These are phyloP conservation scores for Leishmania braziliensis DNA, from an alignment of 208 protist genomes.

Conservation along the genomic window DNA sequence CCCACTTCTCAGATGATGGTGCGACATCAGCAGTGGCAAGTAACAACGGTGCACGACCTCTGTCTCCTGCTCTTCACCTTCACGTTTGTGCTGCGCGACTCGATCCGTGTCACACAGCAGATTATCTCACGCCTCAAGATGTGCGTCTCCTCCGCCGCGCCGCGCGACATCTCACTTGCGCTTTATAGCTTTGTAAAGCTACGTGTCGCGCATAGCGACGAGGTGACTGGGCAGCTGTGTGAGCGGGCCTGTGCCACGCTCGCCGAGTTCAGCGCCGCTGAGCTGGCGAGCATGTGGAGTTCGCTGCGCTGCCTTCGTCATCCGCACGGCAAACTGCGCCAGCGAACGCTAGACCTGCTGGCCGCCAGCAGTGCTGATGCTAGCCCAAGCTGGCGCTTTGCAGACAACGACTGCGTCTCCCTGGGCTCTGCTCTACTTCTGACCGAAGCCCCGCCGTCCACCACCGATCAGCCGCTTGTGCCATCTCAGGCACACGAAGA, in stretches of 20 bases:
- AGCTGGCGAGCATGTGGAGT: constrained; percentile 75
- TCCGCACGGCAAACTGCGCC: constrained; percentile 18
- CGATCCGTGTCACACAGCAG: constrained; percentile 84
- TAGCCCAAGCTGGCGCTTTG: constrained; percentile 22
- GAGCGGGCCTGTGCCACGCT: constrained; percentile 62
- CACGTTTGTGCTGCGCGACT: constrained; percentile 78
- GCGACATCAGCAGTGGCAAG: constrained; percentile 33
- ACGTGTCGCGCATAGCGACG: constrained; percentile 45
- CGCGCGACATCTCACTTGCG: constrained; percentile 69
- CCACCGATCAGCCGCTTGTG: constrained; percentile 9
- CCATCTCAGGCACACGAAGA: neutral
- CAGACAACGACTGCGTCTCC: constrained; percentile 31
- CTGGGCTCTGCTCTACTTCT: constrained; percentile 28
- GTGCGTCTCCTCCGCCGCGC: constrained; percentile 41
- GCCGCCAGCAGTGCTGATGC: neutral
- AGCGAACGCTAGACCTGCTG: constrained; percentile 26
- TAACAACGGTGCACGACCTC: constrained; percentile 76
- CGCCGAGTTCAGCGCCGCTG: constrained; percentile 53
- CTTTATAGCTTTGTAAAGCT: constrained; percentile 85
- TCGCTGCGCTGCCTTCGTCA: constrained; percentile 56
- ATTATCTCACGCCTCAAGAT: constrained; percentile 79
- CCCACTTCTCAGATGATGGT: constrained; percentile 7
- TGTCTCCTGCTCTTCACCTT: constrained; percentile 77
- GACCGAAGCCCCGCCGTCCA: constrained; percentile 16
- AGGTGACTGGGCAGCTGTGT: constrained; percentile 65